phyloP scores from a whole-genome alignment of 2,329 filamentous ascomycete species.

The Hysterium pulicare region DNA sequence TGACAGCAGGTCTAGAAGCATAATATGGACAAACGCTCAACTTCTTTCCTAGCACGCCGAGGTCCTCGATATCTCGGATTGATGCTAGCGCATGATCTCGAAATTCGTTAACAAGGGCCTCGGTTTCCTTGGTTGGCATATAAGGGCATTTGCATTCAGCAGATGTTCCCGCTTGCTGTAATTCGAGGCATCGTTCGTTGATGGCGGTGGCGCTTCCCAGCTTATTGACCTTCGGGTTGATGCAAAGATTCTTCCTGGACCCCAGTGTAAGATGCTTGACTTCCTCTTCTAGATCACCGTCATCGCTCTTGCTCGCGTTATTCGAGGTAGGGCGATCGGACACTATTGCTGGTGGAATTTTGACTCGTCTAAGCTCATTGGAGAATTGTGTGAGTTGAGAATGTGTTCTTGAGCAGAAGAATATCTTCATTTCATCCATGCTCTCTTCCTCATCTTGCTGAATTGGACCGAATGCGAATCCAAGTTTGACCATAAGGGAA shows the following conservation, averaged over 20 bases:
- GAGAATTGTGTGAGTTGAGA: slow-evolving; percentile 89
- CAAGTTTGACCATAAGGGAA: slow-evolving; percentile 64
- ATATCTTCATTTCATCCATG: slow-evolving; percentile 74
- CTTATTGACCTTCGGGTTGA: slow-evolving; percentile 76
- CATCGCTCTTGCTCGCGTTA: slow-evolving; percentile 7
- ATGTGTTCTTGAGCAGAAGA: slow-evolving; percentile 89
- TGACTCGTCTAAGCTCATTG: slow-evolving; percentile 74
- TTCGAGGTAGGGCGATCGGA: slow-evolving; percentile 40
- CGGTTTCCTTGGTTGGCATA: slow-evolving; percentile 73
- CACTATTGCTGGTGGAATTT: slow-evolving; percentile 66
- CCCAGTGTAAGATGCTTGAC: slow-evolving; percentile 81
- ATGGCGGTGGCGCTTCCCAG: slow-evolving; percentile 73
- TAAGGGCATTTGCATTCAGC: slow-evolving; percentile 70
- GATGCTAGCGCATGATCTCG: slow-evolving; percentile 80
- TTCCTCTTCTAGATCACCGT: slow-evolving; percentile 49
- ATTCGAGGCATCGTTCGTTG: slow-evolving; percentile 86
- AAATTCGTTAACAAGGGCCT: slow-evolving; percentile 71
- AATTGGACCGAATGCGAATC: slow-evolving; percentile 29
- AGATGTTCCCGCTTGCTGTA: slow-evolving; percentile 68
- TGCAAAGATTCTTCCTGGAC: slow-evolving; percentile 83
- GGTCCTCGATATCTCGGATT: slow-evolving; percentile 89
- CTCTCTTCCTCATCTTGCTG: slow-evolving; percentile 49
- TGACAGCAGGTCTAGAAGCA: slow-evolving; percentile 81
- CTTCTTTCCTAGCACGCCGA: slow-evolving; percentile 72
- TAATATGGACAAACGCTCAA: slow-evolving; percentile 92